Evolutionary conservation across 257 asterid species (phyloP), one percentile per base, ranked within the genome.

Genomic region (Przewalskia tangutica): DNA sequence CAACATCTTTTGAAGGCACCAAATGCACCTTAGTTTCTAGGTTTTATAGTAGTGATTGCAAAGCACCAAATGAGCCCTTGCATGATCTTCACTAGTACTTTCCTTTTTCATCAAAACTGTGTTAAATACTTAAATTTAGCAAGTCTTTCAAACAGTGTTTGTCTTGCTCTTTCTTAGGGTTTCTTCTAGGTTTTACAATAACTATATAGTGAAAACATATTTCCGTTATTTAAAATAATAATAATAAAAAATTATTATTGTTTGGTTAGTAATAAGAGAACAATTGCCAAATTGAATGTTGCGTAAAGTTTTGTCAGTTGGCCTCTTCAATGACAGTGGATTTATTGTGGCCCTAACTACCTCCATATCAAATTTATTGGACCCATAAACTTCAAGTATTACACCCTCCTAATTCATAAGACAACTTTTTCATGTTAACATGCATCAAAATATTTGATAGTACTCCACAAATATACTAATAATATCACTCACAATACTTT

Each of bases 241-340:
- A 23, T 23, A 23, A 27, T 27, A 27, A 27, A 1, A 27, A 27
- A 27, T 67, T 18, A 16, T 4, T n/a, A 3, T 0, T 20, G 6
- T 66, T 36, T n/a, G 36, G 55, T 68, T n/a, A 9, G 34, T 38
- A 44, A 70, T 44, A 6, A 6, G 59, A 20, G 79, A 71, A 46
- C 59, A 59, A 20, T 73, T 4, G 44, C 50, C 80, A 75, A 75
- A 50, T 75, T 75, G 62, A 75, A 75, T 75, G 80, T 75, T 75
- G 80, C 50, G 59, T 7, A 50, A 20, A 20, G 36, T 50, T 46
- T 73, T 75, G 80, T 50, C 62, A 75, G 17, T 75, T 50, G 80
- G 80, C 62, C 80, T 75, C 80, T 50, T 23, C 60, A 14, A 14
- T 36, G 80, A 16, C 80, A 13, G 18, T 50, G 60, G 42, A 44